Base-by-base conservation (phyloP, 345 rosid genomes). In the Cochlearia excelsa region DNA sequence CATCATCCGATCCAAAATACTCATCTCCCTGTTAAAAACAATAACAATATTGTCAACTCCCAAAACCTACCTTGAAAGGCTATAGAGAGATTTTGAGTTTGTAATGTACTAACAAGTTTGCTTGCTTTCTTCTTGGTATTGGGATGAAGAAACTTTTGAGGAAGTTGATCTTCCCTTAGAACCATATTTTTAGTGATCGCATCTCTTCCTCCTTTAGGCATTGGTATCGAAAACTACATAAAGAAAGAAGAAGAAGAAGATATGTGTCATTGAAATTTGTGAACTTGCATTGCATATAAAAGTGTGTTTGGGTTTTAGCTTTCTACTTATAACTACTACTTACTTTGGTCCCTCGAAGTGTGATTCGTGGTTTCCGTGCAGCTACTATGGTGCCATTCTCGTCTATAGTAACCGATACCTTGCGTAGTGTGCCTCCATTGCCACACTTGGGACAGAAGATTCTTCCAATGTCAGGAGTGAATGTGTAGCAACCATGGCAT, bases 401-500 rank as follows among this genome's bases (percentile, higher is more conserved):
- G 55, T 81, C 83, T 59, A 89, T 85, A 3, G 92, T 89, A 29
- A 87, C 87, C 3, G 90, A 92, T 46, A 87, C 97, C 63, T 77
- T 89, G 1, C 87, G 80, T 67, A 89, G 63, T 37, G 99, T 93
- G 52, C 97, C 97, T 30, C 97, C 97, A 68, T 89, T 93, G 48
- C 99, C 99, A 59, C 97, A 89, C 63, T 87, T 89, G 0, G 95
- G 97, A 68, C 99, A 89, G 71, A 90, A 93, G n/a, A 82, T 77
- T 71, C 84, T 87, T 38, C 84, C 92, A 41, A 84, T 77, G 74
- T 87, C 95, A 68, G 83, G 81, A 71, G 99, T 89, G 57, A 85
- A 77, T 29, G 84, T 78, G 66, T 81, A 87, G 84, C 99, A 93
- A 58, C 97, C 99, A 79, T 93, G 99, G 57, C 99, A 93, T 66